Evolutionary conservation across 2,329 filamentous ascomycete genomes (phyloP).

Genomic region (Dissoconium aciculare): DNA sequence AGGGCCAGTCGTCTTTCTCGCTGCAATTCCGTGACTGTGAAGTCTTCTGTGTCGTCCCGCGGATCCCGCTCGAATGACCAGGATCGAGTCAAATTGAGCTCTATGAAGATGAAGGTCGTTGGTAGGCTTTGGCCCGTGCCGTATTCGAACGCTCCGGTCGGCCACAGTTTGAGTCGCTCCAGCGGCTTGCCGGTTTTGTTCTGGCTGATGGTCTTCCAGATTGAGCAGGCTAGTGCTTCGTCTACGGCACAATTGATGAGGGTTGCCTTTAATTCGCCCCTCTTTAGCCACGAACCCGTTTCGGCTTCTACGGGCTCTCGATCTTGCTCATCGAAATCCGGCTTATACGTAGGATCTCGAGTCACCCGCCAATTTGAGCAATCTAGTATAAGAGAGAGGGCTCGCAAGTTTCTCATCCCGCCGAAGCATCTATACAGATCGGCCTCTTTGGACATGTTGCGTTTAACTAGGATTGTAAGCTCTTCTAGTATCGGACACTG

Average conservation of each 20-base stretch:
- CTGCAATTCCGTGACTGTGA: conserved; percentile 1
- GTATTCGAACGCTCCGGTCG: background rate
- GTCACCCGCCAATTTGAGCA: conserved; percentile 1
- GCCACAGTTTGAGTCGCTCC: conserved; percentile 2
- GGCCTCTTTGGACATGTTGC: conserved; percentile 1
- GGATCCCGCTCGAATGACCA: conserved; percentile 1
- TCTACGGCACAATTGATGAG: conserved; percentile 2
- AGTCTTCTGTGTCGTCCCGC: background rate
- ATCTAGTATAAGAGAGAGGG: conserved; percentile 1
- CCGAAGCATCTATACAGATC: background rate
- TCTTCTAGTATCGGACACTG: conserved; percentile 1
- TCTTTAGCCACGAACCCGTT: background rate
- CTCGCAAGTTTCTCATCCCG: conserved; percentile 1
- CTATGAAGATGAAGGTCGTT: background rate
- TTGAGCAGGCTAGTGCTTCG: conserved; percentile 2
- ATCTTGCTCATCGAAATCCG: conserved; percentile 1
- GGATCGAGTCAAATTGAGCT: conserved; percentile 1
- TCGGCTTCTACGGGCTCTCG: background rate
- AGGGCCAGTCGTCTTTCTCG: background rate
- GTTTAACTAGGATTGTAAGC: conserved; percentile 1
- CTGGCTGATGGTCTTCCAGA: conserved; percentile 2
- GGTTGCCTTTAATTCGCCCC: background rate
- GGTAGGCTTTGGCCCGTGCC: background rate
- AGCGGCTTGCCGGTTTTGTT: background rate
- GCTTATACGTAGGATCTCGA: conserved; percentile 1